Evolutionary conservation across 2,329 filamentous ascomycete genomes (phyloP).

Genomic region (Ophiobolus disseminans): DNA sequence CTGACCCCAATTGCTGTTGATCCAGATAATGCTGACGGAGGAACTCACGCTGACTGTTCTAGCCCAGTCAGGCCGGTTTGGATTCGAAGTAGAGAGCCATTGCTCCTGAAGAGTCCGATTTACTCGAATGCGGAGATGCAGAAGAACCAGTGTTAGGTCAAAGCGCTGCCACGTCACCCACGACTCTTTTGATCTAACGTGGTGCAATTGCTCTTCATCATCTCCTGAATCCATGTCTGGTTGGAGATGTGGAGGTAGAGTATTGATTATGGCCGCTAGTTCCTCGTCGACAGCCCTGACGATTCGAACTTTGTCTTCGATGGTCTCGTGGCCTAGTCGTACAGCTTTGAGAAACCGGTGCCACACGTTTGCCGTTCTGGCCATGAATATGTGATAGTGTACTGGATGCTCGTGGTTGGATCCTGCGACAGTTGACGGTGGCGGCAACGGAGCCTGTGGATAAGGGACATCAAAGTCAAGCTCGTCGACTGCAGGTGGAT

Average conservation of each 20-base stretch:
- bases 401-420: not conserved
- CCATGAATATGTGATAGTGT: slow-evolving; percentile 7
- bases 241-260: not conserved
- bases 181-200: not conserved
- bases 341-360: not conserved
- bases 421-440: not conserved
- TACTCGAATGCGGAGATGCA: not conserved
- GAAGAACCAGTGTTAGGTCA: not conserved
- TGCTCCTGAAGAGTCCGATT: not conserved
- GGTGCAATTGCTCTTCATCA: not conserved
- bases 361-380: not conserved
- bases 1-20: not conserved
- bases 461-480: slow-evolving; percentile 1
- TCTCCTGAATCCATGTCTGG: not conserved
- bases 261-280: not conserved
- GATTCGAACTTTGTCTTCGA: not conserved
- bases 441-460: not conserved
- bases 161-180: not conserved
- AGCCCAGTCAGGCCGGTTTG: not conserved
- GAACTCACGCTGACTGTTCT: not conserved
- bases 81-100: not conserved
- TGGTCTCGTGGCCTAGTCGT: not conserved
- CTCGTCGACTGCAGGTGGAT: not conserved
- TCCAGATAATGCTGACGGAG: not conserved
- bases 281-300: not conserved